Conservation (phyloP, 2,329 filamentous ascomycete genomes). For the Arthrobotrys entomopaga region DNA sequence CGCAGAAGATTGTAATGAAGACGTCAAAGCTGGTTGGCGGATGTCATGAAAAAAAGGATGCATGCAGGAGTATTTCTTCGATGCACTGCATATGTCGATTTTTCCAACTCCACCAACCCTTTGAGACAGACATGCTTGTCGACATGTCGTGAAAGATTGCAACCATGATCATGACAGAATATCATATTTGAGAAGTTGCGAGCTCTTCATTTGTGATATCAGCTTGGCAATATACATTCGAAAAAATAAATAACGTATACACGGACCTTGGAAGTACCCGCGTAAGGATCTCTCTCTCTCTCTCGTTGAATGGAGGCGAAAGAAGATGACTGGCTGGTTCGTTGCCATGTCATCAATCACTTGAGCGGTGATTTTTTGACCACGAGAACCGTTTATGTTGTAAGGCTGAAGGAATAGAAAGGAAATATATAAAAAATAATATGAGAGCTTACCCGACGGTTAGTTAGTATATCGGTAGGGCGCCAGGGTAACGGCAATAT, state of each 20-base stretch:
- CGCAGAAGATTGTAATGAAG: conserved; percentile 29
- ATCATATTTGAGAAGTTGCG: conserved; percentile 22
- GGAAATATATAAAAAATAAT: background rate
- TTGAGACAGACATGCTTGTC: background rate
- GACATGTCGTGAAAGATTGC: conserved; percentile 14
- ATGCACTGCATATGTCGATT: conserved; percentile 43
- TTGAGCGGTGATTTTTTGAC: conserved; percentile 30
- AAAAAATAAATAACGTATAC: too few relatives aligned
- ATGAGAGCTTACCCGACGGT: background rate
- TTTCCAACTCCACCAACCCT: background rate
- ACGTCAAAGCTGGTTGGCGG: conserved; percentile 10
- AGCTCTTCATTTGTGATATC: conserved; percentile 1
- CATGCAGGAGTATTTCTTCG: conserved; percentile 43
- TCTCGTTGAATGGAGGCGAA: conserved; percentile 12
- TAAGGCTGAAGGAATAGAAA: conserved; percentile 37
- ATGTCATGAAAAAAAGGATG: conserved; percentile 13
- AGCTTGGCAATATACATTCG: too few relatives aligned
- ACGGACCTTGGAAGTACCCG: too few relatives aligned
- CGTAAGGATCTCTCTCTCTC: too few relatives aligned
- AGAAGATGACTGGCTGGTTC: conserved; percentile 45
- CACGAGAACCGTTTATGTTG: conserved; percentile 42
- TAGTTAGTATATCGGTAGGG: background rate
- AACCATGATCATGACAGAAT: conserved; percentile 25
- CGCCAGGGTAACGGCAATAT: conserved; percentile 1
- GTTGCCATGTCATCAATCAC: conserved; percentile 55